These are phyloP conservation scores for Trametes hirsuta DNA, from an alignment of 1,284 basidiomycete species.

Conservation along the genomic window DNA sequence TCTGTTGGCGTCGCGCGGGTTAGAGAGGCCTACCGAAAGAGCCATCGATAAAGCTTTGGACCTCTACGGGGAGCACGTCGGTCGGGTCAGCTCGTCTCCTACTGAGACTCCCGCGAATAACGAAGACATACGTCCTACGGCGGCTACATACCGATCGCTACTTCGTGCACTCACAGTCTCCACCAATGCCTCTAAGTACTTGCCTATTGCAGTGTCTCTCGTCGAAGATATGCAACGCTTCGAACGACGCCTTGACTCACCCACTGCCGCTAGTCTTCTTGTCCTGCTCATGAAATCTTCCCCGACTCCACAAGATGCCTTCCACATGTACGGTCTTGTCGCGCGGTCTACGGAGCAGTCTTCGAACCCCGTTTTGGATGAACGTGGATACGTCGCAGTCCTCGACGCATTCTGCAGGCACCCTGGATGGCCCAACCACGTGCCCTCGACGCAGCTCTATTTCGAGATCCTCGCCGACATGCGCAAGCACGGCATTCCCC, in stretches of 20 bases:
- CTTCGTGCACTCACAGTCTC: constrained; percentile 56
- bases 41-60: constrained; percentile 52
- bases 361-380: constrained; percentile 46
- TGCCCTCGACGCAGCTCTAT: constrained; percentile 52
- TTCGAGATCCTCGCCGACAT: constrained; percentile 87
- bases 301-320: constrained; percentile 57
- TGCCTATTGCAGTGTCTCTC: constrained; percentile 51
- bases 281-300: constrained; percentile 63
- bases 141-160: constrained; percentile 57
- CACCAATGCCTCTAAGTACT: constrained; percentile 44
- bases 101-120: not conserved
- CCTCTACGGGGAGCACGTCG: constrained; percentile 51
- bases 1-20: constrained; percentile 44
- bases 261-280: constrained; percentile 54
- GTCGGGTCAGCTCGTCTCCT: constrained; percentile 11
- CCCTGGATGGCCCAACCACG: constrained; percentile 34
- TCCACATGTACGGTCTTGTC: constrained; percentile 57
- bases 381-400: constrained; percentile 61
- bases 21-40: constrained; percentile 41
- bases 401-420: constrained; percentile 66
- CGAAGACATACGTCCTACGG: constrained; percentile 5
- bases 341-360: constrained; percentile 37
- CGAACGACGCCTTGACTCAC: constrained; percentile 37
- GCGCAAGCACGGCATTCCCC: constrained; percentile 63
- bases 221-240: constrained; percentile 54